Conservation (phyloP, 495 filamentous ascomycete species). For the Aspergillus hancockii region DNA sequence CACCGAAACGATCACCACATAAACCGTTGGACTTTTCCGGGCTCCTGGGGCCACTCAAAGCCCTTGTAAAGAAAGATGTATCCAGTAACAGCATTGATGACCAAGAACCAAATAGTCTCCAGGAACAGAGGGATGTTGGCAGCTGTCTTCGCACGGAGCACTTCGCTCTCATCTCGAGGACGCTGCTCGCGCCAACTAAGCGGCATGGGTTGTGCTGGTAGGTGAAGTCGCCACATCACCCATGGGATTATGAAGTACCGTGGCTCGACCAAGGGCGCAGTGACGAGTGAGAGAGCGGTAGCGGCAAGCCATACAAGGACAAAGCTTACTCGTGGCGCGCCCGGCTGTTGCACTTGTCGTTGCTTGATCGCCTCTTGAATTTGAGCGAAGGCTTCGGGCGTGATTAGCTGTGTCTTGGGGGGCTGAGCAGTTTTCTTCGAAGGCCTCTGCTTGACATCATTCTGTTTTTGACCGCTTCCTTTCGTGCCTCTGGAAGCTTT, state of each 20-base stretch:
- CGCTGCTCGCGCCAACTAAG: slow-evolving; percentile 28
- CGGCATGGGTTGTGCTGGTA: slow-evolving; percentile 53
- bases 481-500: slow-evolving; percentile 15
- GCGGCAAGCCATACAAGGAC: slow-evolving; percentile 70
- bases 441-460: slow-evolving; percentile 27
- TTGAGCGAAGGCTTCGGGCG: slow-evolving; percentile 34
- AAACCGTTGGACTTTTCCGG: slow-evolving; percentile 80
- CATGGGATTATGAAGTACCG: slow-evolving; percentile 94
- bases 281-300: slow-evolving; percentile 73
- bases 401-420: slow-evolving; percentile 24
- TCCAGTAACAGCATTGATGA: slow-evolving; percentile 71
- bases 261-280: slow-evolving; percentile 90
- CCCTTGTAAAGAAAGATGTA: slow-evolving; percentile 78
- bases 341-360: slow-evolving; percentile 35
- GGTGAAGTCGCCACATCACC: slow-evolving; percentile 87
- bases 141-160: slow-evolving; percentile 29
- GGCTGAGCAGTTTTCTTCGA: slow-evolving; percentile 25
- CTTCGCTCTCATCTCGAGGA: slow-evolving; percentile 25
- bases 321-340: slow-evolving; percentile 50
- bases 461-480: slow-evolving; percentile 29
- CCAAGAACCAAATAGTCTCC: slow-evolving; percentile 78
- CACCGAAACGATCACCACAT: slow-evolving; percentile 68
- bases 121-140: slow-evolving; percentile 53
- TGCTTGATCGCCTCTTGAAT: slow-evolving; percentile 36
- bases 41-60: slow-evolving; percentile 81